A percentile compares a stretch with the other conserved stretches of the same genome.
Conservation (phyloP, 495 filamentous ascomycete genomes). For the Penicillium pancosmium region DNA sequence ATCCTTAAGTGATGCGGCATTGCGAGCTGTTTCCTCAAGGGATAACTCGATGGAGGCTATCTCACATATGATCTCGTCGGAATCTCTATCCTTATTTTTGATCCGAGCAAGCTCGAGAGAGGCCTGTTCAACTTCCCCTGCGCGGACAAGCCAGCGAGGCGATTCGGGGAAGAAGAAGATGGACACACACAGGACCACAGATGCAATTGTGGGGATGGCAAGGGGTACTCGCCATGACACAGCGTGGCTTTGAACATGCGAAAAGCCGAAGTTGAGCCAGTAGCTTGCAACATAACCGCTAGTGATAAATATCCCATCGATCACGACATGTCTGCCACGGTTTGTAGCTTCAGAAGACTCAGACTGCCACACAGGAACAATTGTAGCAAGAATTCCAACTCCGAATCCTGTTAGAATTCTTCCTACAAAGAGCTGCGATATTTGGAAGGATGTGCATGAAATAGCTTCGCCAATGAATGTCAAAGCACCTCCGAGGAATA, state of each 20-base stretch:
- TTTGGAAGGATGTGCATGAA: constrained; percentile 47
- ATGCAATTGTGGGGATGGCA: constrained; percentile 60
- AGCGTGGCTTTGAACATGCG: constrained; percentile 35
- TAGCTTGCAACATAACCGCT: constrained; percentile 43
- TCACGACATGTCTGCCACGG: constrained; percentile 38
- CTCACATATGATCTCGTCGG: constrained; percentile 29
- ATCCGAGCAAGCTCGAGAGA: constrained; percentile 31
- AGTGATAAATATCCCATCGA: constrained; percentile 53
- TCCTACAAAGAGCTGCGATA: constrained; percentile 43
- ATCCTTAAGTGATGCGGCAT: constrained; percentile 18
- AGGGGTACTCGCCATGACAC: constrained; percentile 52
- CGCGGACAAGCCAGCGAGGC: constrained; percentile 60
- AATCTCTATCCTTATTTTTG: constrained; percentile 23
- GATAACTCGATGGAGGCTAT: constrained; percentile 38
- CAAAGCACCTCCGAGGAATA: constrained; percentile 52
- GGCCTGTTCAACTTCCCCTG: constrained; percentile 56
- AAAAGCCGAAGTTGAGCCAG: constrained; percentile 48
- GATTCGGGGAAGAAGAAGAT: constrained; percentile 64
- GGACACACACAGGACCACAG: constrained; percentile 57
- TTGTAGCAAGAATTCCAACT: constrained; percentile 45
- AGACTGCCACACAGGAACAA: constrained; percentile 53
- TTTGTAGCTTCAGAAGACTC: constrained; percentile 44
- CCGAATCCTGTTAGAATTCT: constrained; percentile 49
- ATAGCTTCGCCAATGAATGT: constrained; percentile 54
- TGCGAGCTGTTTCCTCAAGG: constrained; percentile 29